Evolutionary conservation across 164 flowering plant genomes (phyloP).

Genomic region (Tetracentron sinense): DNA sequence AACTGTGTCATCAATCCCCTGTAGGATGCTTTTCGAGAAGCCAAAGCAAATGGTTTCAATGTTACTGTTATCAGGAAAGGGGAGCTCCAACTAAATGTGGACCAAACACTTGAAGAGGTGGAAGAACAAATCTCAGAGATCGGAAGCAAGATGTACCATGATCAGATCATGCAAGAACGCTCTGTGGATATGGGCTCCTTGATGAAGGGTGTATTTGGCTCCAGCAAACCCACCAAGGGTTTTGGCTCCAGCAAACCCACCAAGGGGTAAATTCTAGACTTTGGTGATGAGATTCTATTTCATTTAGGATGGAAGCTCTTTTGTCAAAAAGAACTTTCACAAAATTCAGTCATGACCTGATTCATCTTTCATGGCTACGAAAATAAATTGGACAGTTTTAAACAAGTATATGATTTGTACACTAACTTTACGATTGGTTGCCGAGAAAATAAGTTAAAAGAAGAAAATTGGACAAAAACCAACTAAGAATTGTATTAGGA

Average conservation of each 20-base stretch:
- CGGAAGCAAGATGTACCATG: constrained; percentile 94
- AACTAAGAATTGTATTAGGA: too few species aligned
- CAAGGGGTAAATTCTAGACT: constrained; percentile 37
- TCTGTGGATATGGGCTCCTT: constrained; percentile 56
- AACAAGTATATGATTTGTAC: not conserved
- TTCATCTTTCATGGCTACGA: not conserved
- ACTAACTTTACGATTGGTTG: too few species aligned
- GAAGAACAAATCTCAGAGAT: constrained; percentile 72
- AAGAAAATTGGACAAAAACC: too few species aligned
- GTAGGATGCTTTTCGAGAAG: constrained; percentile 79
- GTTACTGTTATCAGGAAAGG: constrained; percentile 87
- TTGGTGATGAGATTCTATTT: not conserved
- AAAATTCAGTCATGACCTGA: not conserved
- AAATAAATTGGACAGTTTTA: not conserved
- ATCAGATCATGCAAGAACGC: constrained; percentile 61
- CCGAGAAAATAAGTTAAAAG: too few species aligned
- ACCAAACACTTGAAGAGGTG: constrained; percentile 78
- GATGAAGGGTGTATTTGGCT: constrained; percentile 69
- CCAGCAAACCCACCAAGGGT: constrained; percentile 42
- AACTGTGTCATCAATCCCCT: not conserved
- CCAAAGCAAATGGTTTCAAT: constrained; percentile 85
- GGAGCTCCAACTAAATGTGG: constrained; percentile 67
- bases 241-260: constrained; percentile 39
- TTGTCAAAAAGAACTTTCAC: not conserved
- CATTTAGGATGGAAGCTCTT: not conserved